These are phyloP conservation scores for Flaveria floridana DNA, from an alignment of 140 eudicot genomes.

Conservation along the genomic window DNA sequence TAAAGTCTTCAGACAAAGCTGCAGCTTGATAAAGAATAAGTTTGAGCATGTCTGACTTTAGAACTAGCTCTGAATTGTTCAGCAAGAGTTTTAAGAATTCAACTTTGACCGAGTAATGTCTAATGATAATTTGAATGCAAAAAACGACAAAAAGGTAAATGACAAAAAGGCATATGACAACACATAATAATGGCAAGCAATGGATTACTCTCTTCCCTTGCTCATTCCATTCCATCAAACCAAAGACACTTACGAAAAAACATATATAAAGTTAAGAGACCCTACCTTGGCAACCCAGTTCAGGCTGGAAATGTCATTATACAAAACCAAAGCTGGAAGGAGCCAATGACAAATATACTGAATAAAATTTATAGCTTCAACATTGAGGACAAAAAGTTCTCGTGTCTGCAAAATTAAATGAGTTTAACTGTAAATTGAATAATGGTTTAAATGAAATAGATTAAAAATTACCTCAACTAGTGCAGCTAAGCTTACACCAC, in stretches of 20 bases:
- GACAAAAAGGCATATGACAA: background rate
- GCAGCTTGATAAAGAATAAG: background rate
- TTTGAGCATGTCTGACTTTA: background rate
- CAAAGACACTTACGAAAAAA: conserved; percentile 8
- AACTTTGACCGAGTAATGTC: background rate
- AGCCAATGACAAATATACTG: conserved; percentile 94
- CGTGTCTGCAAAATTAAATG: conserved; percentile 56
- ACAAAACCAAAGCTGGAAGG: conserved; percentile 82
- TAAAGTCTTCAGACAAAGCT: no score
- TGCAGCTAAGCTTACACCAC: conserved; percentile 86
- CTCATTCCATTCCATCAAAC: background rate
- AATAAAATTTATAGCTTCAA: conserved; percentile 74
- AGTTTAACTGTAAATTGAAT: conserved; percentile 2
- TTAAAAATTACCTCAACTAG: conserved; percentile 70
- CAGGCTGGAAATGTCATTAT: conserved; percentile 58
- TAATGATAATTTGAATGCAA: background rate
- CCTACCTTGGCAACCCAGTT: conserved; percentile 80
- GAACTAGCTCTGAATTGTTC: background rate
- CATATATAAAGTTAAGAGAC: conserved; percentile 13
- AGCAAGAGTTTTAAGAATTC: background rate
- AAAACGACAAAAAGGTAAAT: conserved; percentile 13
- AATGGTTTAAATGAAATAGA: conserved; percentile 8
- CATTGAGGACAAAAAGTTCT: conserved; percentile 69
- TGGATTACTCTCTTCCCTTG: background rate
- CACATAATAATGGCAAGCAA: background rate